Percentiles rank a stretch among this genome's conserved stretches.
Evolutionary conservation across 352 stramenopile species (phyloP).

Genomic region (Stramenopiles sp.): DNA sequence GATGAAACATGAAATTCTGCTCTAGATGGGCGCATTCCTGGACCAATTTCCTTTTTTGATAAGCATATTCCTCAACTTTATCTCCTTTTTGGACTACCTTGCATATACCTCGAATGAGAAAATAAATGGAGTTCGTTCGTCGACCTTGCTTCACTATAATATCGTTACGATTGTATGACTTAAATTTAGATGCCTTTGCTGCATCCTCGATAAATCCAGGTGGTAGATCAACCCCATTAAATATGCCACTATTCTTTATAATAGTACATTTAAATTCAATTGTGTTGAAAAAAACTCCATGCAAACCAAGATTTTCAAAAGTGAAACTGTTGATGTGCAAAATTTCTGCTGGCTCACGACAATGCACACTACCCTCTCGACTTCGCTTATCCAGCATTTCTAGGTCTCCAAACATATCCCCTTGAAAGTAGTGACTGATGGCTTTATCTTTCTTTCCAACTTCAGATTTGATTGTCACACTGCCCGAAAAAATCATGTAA

Average conservation of each 20-base stretch:
- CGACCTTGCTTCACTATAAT: not conserved
- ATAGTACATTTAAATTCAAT: not conserved
- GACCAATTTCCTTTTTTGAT: not conserved
- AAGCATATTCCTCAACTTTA: not conserved
- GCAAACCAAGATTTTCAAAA: not conserved
- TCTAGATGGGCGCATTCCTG: not conserved
- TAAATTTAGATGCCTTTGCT: not conserved
- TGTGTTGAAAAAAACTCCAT: not conserved
- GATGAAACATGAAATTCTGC: not conserved
- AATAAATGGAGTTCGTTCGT: not conserved
- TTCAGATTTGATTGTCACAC: not conserved
- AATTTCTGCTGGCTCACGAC: not conserved
- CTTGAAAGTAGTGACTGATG: not conserved
- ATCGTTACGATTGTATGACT: not conserved
- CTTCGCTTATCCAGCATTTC: not conserved
- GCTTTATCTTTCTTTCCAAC: not conserved
- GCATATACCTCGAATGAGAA: not conserved
- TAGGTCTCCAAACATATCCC: not conserved
- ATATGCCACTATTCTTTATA: not conserved
- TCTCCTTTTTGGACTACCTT: not conserved
- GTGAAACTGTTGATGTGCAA: not conserved
- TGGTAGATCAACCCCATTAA: not conserved
- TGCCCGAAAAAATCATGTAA: not conserved
- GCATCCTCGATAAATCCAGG: not conserved
- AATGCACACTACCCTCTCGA: not conserved